Conservation (phyloP, 2,329 filamentous ascomycete genomes). For the Trichophyton simii region DNA sequence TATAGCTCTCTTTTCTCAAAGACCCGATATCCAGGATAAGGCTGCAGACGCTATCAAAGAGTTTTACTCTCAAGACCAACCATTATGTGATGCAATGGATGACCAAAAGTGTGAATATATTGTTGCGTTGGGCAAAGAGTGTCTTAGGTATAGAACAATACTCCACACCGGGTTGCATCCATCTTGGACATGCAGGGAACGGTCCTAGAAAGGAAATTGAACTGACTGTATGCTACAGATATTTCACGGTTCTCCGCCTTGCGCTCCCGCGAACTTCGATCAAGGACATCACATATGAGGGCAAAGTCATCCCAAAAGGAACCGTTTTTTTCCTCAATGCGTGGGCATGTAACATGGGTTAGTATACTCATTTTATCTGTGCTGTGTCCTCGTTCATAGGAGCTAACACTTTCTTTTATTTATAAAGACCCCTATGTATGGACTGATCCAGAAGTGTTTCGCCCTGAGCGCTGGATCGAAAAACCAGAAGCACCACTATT, state of each 20-base stretch:
- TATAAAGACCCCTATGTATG: conserved; percentile 43
- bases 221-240: conserved; percentile 24
- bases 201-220: not conserved
- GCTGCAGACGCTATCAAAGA: conserved; percentile 46
- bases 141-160: conserved; percentile 34
- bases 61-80: conserved; percentile 40
- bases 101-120: conserved; percentile 54
- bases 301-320: conserved; percentile 47
- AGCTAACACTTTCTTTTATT: not conserved
- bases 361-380: conserved; percentile 14
- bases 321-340: conserved; percentile 55
- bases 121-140: conserved; percentile 51
- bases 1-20: conserved; percentile 46
- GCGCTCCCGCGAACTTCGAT: conserved; percentile 50
- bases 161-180: not conserved
- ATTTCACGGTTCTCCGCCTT: conserved; percentile 51
- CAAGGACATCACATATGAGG: conserved; percentile 47
- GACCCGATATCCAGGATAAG: conserved; percentile 50
- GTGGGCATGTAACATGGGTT: conserved; percentile 58
- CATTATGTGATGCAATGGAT: conserved; percentile 48
- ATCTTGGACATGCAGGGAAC: not conserved
- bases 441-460: conserved; percentile 46
- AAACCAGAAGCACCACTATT: conserved; percentile 52
- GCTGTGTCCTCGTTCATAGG: not conserved
- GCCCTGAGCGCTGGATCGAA: conserved; percentile 51